Evolutionary conservation across 2,329 filamentous ascomycete genomes (phyloP), one percentile per base, ranked within the genome.

Genomic region (Cadophora gregata): DNA sequence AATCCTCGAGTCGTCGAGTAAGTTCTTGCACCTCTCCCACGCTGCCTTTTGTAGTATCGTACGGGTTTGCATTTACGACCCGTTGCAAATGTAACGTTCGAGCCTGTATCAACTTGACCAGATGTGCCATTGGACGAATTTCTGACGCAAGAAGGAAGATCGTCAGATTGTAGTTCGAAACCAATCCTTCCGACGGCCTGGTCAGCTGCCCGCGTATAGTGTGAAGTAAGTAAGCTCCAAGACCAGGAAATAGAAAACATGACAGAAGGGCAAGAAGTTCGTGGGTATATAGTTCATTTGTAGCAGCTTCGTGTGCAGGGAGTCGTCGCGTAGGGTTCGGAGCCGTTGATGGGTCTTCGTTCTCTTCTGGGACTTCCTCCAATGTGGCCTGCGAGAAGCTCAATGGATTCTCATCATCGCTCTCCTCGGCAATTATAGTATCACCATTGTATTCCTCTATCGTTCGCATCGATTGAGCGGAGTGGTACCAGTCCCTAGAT

Each of bases 81-180:
- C 89, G 87, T 78, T 98, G 94, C 0, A 97, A 84, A 74, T 94
- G 89, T 9, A 96, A 81, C 2, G 93, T 97, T 38, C 93, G 87
- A 16, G 88, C 86, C 74, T 93, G 90, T 4, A 96, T 85, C 74
- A 97, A 86, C 75, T 90, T 92, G 69, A 97, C 87, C 29, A 96
- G 80, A 75, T 97, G 94, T 1, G 92, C 88, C 59, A 93, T 81
- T 0, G 95, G 95, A 3, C 92, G 89, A 31, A 97, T 82, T 79
- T 98, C 95, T 3, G 95, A 92, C 0, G 91, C 92, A 21, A 97
- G 84, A 2, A 97, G 82, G 78, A 97, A 98, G 62, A 98, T 92
- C 14, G 90, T 93, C 63, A 98, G 83, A 78, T 97, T 97, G 80
- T 95, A 96, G 78, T 97, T 92, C 4, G 93, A 97, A 7, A 98